Percentiles rank a stretch among this genome's conserved stretches.
Evolutionary conservation across 1,139 yeast genomes (phyloP).

Genomic region (Zygosaccharomyces pseudobailii): DNA sequence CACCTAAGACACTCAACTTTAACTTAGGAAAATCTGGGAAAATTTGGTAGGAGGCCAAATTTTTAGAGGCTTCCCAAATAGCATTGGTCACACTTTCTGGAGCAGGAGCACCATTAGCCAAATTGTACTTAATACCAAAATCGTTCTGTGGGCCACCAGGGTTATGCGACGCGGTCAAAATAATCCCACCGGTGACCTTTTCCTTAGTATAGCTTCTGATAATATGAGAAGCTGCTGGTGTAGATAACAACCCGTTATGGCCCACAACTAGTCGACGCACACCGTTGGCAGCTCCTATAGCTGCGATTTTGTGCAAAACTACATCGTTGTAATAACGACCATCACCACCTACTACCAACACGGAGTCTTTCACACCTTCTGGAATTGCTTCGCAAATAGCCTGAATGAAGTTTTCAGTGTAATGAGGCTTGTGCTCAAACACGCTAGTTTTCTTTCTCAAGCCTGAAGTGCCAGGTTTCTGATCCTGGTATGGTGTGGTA

Average conservation of each 20-base stretch:
- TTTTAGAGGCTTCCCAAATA: slow-evolving; percentile 67
- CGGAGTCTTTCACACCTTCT: slow-evolving; percentile 71
- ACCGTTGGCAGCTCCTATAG: slow-evolving; percentile 88
- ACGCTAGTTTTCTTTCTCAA: slow-evolving; percentile 85
- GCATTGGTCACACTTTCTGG: slow-evolving; percentile 90
- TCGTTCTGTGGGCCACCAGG: slow-evolving; percentile 98
- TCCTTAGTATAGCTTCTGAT: slow-evolving; percentile 56
- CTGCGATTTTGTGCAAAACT: slow-evolving; percentile 75
- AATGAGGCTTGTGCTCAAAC: slow-evolving; percentile 65
- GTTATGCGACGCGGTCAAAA: slow-evolving; percentile 93
- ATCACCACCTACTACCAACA: slow-evolving; percentile 93
- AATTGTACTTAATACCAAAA: slow-evolving; percentile 92
- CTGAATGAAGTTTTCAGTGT: slow-evolving; percentile 93
- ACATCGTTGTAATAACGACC: slow-evolving; percentile 87
- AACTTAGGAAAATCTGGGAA: slow-evolving; percentile 50
- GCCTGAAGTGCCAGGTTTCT: slow-evolving; percentile 98
- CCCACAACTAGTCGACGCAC: slow-evolving; percentile 83
- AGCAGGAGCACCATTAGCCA: slow-evolving; percentile 98
- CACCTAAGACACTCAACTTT: slow-evolving; percentile 60
- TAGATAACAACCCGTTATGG: slow-evolving; percentile 79
- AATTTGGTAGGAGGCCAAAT: slow-evolving; percentile 56
- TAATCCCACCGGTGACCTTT: slow-evolving; percentile 88
- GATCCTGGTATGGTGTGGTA: slow-evolving; percentile 83
- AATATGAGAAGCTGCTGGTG: slow-evolving; percentile 94
- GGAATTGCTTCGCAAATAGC: slow-evolving; percentile 83